Percentiles rank a stretch among this genome's conserved stretches.
These are phyloP conservation scores for Calonectria pseudoreteaudii DNA, from an alignment of 2,329 filamentous ascomycete species.

Conservation along the genomic window DNA sequence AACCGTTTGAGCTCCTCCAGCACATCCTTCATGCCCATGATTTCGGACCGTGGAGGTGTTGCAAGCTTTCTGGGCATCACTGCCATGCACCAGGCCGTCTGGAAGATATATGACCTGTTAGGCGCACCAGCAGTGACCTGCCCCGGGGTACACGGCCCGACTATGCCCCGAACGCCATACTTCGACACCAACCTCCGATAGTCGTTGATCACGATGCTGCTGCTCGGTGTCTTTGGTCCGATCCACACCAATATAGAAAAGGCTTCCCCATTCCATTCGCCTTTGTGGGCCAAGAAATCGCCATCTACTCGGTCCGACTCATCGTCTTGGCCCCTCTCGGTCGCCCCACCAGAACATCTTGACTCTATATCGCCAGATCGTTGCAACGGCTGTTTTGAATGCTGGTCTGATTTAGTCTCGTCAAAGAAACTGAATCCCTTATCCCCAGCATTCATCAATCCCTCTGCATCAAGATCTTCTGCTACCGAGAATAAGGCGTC, in stretches of 20 bases:
- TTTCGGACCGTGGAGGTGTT: constrained; percentile 44
- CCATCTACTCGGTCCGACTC: constrained; percentile 30
- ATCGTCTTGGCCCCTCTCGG: background rate
- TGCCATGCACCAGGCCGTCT: constrained; percentile 65
- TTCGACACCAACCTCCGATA: constrained; percentile 61
- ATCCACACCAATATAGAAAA: constrained; percentile 58
- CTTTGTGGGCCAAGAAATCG: constrained; percentile 40
- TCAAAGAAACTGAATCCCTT: constrained; percentile 60
- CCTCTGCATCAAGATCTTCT: constrained; percentile 55
- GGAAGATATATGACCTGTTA: constrained; percentile 57
- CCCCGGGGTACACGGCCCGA: constrained; percentile 60
- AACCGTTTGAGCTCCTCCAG: constrained; percentile 55
- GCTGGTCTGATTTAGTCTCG: constrained; percentile 25
- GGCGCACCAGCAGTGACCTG: constrained; percentile 65
- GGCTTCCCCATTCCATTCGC: constrained; percentile 41
- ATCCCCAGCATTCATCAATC: constrained; percentile 55
- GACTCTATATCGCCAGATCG: constrained; percentile 1
- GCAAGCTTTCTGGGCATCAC: constrained; percentile 50
- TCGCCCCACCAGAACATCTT: constrained; percentile 23
- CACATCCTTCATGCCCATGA: constrained; percentile 58
- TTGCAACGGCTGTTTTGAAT: constrained; percentile 20
- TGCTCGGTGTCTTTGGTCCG: constrained; percentile 50
- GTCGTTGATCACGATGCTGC: constrained; percentile 55
- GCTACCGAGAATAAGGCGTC: constrained; percentile 49
- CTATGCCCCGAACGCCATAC: constrained; percentile 47